Base-by-base conservation (phyloP, 768 basidiomycete genomes). In the Atractiella rhizophila region DNA sequence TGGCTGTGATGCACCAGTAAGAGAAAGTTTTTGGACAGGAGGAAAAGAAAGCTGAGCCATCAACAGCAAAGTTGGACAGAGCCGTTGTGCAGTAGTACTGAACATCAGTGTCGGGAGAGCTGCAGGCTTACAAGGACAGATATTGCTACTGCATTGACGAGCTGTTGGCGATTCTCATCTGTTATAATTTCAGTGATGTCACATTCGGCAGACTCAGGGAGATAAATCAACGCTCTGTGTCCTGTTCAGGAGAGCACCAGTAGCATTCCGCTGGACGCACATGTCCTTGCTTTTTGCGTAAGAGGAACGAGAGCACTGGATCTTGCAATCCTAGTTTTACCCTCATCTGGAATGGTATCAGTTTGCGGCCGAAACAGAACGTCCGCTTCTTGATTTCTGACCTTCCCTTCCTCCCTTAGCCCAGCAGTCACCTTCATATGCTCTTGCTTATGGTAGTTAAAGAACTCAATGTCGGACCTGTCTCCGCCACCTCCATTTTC, bases 71-170 rank as follows among this genome's bases (percentile, higher is more conserved):
- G 55, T 96, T 96, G 57, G 80, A 85, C 53, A 96, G 61, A 6
- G 88, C 88, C 10, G 88, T 96, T 5, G 88, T 96, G 60, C 88
- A 96, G 57, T 96, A 96, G 55, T 96, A 96, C 58, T 96, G 88
- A 3, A 96, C 88, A 55, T 96, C 88, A n/a, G 88, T 96, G 57
- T 96, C 88, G 35, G 77, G 73, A 5, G 82, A 86, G 56, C 85
- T 88, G 65, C 25, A 96, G 66, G 54, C 76, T 76, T 50, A 96
- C 88, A 10, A 51, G 69, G 23, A 96, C 88, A 13, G 88, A 88
- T 44, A 96, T 94, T 19, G 88, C 88, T 5, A 86, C 88, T 24
- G 88, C 88, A 49, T 82, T 83, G 50, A 96, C 88, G 40, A 96
- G 74, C 52, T 94, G 86, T 54, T 94, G 88, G 41, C 88, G 67